Evolutionary conservation across 1,284 basidiomycete genomes (phyloP), one percentile per base, ranked within the genome.

Genomic region (Trametes versicolor): DNA sequence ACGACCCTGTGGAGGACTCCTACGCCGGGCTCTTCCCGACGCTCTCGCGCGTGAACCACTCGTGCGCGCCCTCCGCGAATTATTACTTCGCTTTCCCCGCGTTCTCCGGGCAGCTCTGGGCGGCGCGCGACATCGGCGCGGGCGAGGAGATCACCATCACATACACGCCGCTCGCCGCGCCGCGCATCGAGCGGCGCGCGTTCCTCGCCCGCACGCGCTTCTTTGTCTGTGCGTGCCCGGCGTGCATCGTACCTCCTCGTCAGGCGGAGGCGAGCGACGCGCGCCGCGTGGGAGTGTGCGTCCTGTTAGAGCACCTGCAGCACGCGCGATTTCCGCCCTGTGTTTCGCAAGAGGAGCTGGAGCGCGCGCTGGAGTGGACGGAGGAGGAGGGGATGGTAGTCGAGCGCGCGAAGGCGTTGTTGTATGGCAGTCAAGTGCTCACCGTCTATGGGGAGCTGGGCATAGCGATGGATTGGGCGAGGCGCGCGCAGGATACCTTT

Each of bases 61-160:
- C 41, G 21, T 69, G 67, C 56, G 12, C 54, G 17, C 67, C 67
- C 4, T 50, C 29, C 32, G 62, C 64, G 15, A 25, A 63, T 32
- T 59, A 63, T 47, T 43, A 17, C 43, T 66, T 63, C 50, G 23
- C 62, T 23, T 21, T 48, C 17, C 21, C 17, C 17, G 23, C 58
- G 12, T 66, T 69, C 67, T 7, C 41, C 6, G 57, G 62, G 8
- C 47, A 66, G 47, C 34, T 66, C 17, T 55, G 36, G 34, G 53
- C 53, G 4, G 21, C 57, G 2, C 47, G 58, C 12, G 41, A 48
- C 39, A 66, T 66, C 34, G 23, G 29, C 17, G 21, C 34, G 13
- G 67, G 64, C 1, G 64, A 64, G 53, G 64, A 69, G 58, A 62
- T 69, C 32, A 69, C 67, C 25, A 64, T 64, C 36, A 34, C 65